Base-by-base conservation (phyloP, 2,329 filamentous ascomycete species). In the Neofusicoccum parvum region DNA sequence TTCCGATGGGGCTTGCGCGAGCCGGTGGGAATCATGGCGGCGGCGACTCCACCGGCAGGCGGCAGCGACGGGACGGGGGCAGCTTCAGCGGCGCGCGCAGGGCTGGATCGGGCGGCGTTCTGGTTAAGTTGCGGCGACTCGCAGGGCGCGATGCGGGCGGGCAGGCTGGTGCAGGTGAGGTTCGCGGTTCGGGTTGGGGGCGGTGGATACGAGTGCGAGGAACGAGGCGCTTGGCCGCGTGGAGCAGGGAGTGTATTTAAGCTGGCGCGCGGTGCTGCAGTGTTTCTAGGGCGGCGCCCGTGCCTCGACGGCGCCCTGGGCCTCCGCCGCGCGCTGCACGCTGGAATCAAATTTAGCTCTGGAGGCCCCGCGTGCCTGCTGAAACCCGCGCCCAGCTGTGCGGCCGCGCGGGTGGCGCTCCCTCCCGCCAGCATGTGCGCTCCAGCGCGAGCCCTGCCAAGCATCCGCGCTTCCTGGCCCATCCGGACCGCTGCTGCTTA, bases 1-100 rank as follows among this genome's bases (percentile, higher is more conserved):
- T 65, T 65, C 12, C 64, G 46, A 39, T 65, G 54, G 11, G 46
- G 53, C 36, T 65, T 65, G 15, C 64, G 64, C 46, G 64, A 56
- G 17, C 34, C 62, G 9, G 62, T 37, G 51, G 51, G 62, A 14
- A 50, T 56, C 53, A 65, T 64, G 56, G 43, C 43, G 56, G 27
- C 10, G 37, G 23, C 23, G 23, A 23, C 23, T 23, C 23, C 23
- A 23, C 23, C 23, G 3, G 23, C 23, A 23, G 23, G 23, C 23
- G 23, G 23, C 23, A 23, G 23, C 23, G 23, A 23, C 23, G 23
- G 23, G 23, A 23, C 23, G 23, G 23, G 23, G 23, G 27, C 27
- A 32, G 27, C 27, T n/a, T n/a, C 46, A 49, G 17, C 46, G 46
- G 46, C 17, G 14, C n/a, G 12, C 46, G 46, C 17, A 49, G 46